A percentile compares a stretch with the other conserved stretches of the same genome.
These are phyloP conservation scores for Pseudognaphalium luteoalbum DNA, from an alignment of 129 eudicot species.

Conservation along the genomic window DNA sequence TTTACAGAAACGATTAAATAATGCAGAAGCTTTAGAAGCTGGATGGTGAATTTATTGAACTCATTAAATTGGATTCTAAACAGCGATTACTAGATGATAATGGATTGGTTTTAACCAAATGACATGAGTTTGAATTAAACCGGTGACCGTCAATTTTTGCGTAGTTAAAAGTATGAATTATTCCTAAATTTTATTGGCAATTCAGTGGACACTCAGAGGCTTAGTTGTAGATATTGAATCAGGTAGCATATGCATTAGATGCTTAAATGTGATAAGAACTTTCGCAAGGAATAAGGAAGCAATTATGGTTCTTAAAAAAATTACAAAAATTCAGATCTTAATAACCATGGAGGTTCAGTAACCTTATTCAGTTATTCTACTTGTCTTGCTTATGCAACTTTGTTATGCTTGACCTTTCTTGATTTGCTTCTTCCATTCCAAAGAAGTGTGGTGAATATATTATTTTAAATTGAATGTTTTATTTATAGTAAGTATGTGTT, in stretches of 20 bases:
- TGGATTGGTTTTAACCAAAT: conserved; percentile 1
- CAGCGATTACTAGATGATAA: too few species aligned
- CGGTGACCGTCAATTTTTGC: not conserved
- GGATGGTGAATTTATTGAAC: not conserved
- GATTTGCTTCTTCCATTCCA: not conserved
- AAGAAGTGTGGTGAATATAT: not conserved
- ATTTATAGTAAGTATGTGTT: not conserved
- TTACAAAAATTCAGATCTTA: not conserved
- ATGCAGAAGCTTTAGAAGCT: not conserved
- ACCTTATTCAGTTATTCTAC: not conserved
- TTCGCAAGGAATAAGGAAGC: conserved; percentile 3
- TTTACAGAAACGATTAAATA: too few species aligned
- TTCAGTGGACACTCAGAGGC: too few species aligned
- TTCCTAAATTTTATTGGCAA: too few species aligned
- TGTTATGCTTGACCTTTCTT: not conserved
- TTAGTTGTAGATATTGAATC: too few species aligned
- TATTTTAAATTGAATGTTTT: not conserved
- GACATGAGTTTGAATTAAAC: not conserved
- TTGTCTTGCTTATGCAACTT: not conserved
- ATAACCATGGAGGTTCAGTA: not conserved
- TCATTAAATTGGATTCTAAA: too few species aligned
- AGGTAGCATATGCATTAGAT: too few species aligned
- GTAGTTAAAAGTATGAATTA: too few species aligned
- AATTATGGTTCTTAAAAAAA: not conserved
- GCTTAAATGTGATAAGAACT: not conserved